These are phyloP conservation scores for Graphilbum sp. DNA, from an alignment of 2,329 filamentous ascomycete genomes.

Conservation along the genomic window DNA sequence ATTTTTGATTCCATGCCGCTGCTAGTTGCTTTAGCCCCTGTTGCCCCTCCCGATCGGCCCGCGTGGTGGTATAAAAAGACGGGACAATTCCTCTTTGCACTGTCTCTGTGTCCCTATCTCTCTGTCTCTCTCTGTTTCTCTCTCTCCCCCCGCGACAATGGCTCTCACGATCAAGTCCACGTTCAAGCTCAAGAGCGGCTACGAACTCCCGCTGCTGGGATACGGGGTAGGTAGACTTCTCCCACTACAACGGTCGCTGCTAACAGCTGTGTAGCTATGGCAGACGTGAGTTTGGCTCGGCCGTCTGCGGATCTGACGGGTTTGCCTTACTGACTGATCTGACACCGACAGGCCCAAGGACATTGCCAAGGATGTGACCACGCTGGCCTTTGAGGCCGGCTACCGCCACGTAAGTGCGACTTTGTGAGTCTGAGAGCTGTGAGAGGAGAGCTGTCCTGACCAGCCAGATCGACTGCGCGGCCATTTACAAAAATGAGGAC, in stretches of 20 bases:
- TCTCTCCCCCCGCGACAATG: background rate
- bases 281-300: conserved; percentile 36
- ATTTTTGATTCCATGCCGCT: no score
- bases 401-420: conserved; percentile 23
- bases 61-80: no score
- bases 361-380: conserved; percentile 2
- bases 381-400: conserved; percentile 26
- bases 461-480: conserved; percentile 40
- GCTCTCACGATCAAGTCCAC: conserved; percentile 28
- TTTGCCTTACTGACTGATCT: background rate
- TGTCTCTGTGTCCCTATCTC: background rate
- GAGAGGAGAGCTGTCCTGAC: conserved; percentile 1
- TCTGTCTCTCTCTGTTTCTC: background rate
- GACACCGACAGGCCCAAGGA: conserved; percentile 1
- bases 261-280: conserved; percentile 24
- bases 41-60: no score
- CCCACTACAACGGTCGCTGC: no score
- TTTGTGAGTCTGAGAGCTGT: background rate
- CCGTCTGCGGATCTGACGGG: background rate
- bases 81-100: no score
- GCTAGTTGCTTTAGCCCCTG: no score
- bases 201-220: conserved; percentile 34
- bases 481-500: conserved; percentile 46
- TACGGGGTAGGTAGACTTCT: conserved; percentile 40
- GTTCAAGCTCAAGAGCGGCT: conserved; percentile 36